Base-by-base conservation (phyloP, 495 filamentous ascomycete genomes). In the Hypoxylon fuscum region DNA sequence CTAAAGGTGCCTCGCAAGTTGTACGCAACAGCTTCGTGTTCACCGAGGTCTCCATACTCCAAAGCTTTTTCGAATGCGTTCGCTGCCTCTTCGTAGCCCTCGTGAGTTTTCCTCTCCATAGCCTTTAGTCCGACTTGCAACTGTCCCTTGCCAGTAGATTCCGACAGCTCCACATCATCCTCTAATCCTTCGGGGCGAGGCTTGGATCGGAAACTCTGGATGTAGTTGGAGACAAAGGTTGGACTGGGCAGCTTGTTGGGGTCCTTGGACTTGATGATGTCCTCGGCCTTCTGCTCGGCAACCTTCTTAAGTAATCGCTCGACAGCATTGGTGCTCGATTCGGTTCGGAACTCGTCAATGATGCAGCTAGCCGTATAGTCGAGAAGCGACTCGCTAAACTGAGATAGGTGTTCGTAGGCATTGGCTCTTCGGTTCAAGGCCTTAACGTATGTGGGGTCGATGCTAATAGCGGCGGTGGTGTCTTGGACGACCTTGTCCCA, bases 351-450 rank as follows among this genome's bases (percentile, higher is more conserved):
- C 43, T 86, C 87, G 77, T 98, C 96, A 73, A 99, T 96, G 68
- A 99, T 99, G 79, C 95, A 99, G 81, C 92, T 96, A 35, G 96
- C 96, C 14, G 95, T 99, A 76, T 93, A 98, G 75, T 99, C 95
- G 25, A 99, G 84, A 17, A 99, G 87, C 42, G 95, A 96, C 68
- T 96, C 92, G 80, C 92, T 96, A 81, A 88, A 96, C 72, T 88
- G 90, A 47, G 86, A 87, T 4, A 95, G 81, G 68, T 97, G 90
- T 76, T 99, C 95, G 72, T 98, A 98, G 34, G 95, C 95, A 70
- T 92, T 96, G 35, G 95, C 95, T 68, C 95, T 86, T 60, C 95
- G 88, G 81, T 98, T 98, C 53, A 99, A 81, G 1, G 96, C 96
- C 79, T 99, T 99, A 70, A 98, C 87, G 74, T 99, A 99, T 79